phyloP scores from a whole-genome alignment of 202 grass and related monocot genomes.

The Carex arenaria region DNA sequence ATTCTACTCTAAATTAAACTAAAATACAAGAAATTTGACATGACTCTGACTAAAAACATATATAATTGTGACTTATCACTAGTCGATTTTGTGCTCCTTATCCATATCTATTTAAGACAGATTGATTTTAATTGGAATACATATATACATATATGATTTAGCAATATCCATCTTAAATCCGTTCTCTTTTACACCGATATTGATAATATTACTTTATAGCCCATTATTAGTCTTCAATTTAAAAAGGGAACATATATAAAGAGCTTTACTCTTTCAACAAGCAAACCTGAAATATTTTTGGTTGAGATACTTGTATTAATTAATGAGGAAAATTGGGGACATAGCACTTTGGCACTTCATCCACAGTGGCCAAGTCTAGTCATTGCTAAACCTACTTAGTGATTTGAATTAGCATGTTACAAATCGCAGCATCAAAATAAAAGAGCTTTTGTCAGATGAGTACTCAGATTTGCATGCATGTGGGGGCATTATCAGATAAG shows the following conservation, averaged over 20 bases:
- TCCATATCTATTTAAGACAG: too few species aligned
- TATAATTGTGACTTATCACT: too few species aligned
- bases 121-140: too few species aligned
- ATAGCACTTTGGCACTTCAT: background rate
- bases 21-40: too few species aligned
- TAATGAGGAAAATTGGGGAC: background rate
- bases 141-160: too few species aligned
- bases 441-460: background rate
- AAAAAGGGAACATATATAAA: background rate
- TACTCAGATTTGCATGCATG: background rate
- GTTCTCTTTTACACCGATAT: too few species aligned
- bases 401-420: conserved; percentile 2
- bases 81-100: too few species aligned
- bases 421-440: background rate
- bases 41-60: too few species aligned
- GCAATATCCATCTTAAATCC: too few species aligned
- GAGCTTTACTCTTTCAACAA: background rate
- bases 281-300: background rate
- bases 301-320: background rate
- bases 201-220: too few species aligned
- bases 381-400: background rate
- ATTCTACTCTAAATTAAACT: too few species aligned
- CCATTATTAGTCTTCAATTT: background rate
- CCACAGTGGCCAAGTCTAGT: background rate
- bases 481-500: background rate